A percentile compares a stretch with the other conserved stretches of the same genome.
Evolutionary conservation across 2,329 filamentous ascomycete species (phyloP).

Genomic region (Fusarium sp.): DNA sequence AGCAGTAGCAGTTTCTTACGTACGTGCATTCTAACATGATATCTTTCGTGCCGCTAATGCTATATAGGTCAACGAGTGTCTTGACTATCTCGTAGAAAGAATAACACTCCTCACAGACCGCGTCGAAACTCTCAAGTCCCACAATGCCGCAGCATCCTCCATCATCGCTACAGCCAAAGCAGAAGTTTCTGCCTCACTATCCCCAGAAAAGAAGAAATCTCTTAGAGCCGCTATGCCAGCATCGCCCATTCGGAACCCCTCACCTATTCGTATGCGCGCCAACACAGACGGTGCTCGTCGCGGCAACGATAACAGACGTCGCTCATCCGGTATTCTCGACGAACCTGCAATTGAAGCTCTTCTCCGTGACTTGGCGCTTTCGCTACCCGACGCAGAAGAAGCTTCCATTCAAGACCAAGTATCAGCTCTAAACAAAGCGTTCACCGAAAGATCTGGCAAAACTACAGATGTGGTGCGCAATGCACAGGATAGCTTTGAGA

Average conservation of each 20-base stretch:
- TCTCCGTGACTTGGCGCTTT: conserved; percentile 58
- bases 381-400: conserved; percentile 48
- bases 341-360: conserved; percentile 57
- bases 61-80: conserved; percentile 59
- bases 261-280: conserved; percentile 49
- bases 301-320: conserved; percentile 36
- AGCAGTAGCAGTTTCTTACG: conserved; percentile 60
- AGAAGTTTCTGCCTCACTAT: conserved; percentile 51
- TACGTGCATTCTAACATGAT: conserved; percentile 43
- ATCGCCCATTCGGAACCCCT: conserved; percentile 50
- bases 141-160: conserved; percentile 52
- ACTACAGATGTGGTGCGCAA: conserved; percentile 54
- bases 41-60: conserved; percentile 27
- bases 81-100: conserved; percentile 61
- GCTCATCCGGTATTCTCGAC: conserved; percentile 51
- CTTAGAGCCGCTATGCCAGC: conserved; percentile 38
- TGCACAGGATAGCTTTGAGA: conserved; percentile 62
- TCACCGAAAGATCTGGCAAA: conserved; percentile 55
- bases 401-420: conserved; percentile 38
- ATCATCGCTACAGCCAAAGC: conserved; percentile 55
- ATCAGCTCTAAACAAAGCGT: conserved; percentile 47
- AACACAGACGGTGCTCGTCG: conserved; percentile 34
- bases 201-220: conserved; percentile 36
- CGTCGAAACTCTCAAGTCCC: conserved; percentile 56
- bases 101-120: conserved; percentile 53